Conservation (phyloP, 2,329 filamentous ascomycete species). For the Fusarium falciforme region DNA sequence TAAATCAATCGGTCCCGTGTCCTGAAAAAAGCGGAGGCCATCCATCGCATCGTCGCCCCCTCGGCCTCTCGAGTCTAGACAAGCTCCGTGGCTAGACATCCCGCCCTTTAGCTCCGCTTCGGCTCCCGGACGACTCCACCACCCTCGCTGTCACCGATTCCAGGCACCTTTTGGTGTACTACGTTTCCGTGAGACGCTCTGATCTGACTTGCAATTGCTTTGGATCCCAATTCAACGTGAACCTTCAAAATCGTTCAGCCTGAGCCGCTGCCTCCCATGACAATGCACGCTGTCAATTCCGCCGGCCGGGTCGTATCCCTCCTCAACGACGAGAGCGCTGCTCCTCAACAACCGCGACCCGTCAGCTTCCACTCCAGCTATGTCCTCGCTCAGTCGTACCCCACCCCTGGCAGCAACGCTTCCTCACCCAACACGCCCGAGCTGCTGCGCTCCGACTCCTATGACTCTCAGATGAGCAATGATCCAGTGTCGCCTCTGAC, state of each 20-base stretch:
- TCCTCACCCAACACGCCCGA: conserved; percentile 65
- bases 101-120: conserved; percentile 25
- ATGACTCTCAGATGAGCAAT: conserved; percentile 68
- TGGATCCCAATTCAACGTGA: neutral
- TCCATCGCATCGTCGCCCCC: conserved; percentile 11
- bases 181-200: neutral
- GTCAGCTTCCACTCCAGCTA: conserved; percentile 52
- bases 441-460: conserved; percentile 70
- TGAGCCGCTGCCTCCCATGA: conserved; percentile 17
- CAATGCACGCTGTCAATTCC: conserved; percentile 67
- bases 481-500: conserved; percentile 68
- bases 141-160: conserved; percentile 16
- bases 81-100: conserved; percentile 30
- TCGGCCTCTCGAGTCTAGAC: conserved; percentile 22
- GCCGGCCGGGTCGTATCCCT: conserved; percentile 69
- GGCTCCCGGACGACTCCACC: conserved; percentile 17
- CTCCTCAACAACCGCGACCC: conserved; percentile 34
- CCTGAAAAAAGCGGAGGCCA: conserved; percentile 33
- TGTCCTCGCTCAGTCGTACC: conserved; percentile 48
- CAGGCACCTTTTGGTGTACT: conserved; percentile 16
- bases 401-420: conserved; percentile 54
- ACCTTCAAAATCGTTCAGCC: neutral
- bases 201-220: conserved; percentile 4
- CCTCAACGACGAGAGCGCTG: conserved; percentile 63
- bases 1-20: conserved; percentile 33